Evolutionary conservation across 495 filamentous ascomycete genomes (phyloP).

Genomic region (Penicillium subrubescens): DNA sequence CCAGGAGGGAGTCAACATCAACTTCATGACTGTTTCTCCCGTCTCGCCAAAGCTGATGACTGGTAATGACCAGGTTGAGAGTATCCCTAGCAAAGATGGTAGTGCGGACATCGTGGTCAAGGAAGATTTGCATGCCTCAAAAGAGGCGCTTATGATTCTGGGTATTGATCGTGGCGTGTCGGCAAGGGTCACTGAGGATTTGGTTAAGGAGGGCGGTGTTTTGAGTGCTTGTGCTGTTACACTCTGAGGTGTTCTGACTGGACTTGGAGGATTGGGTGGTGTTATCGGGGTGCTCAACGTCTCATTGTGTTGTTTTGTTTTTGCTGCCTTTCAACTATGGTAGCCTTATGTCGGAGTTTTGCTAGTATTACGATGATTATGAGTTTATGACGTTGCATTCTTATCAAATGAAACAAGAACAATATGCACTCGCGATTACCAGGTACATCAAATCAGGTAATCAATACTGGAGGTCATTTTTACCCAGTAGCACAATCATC

Average conservation of each 20-base stretch:
- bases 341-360: neutral
- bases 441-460: too few species aligned
- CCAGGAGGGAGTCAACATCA: slow-evolving; percentile 66
- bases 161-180: slow-evolving; percentile 62
- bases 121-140: slow-evolving; percentile 16
- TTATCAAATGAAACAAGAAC: neutral
- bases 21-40: slow-evolving; percentile 68
- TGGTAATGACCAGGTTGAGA: slow-evolving; percentile 14
- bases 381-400: neutral
- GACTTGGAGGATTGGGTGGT: neutral
- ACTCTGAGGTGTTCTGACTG: slow-evolving; percentile 32
- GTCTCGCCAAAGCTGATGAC: slow-evolving; percentile 29
- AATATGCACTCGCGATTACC: neutral
- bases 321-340: slow-evolving; percentile 10
- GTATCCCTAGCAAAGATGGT: slow-evolving; percentile 5
- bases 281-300: neutral
- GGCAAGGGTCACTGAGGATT: slow-evolving; percentile 52
- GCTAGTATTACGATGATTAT: neutral
- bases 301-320: neutral
- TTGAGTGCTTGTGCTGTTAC: slow-evolving; percentile 62
- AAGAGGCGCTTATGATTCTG: slow-evolving; percentile 74
- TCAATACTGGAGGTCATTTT: too few species aligned
- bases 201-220: slow-evolving; percentile 60
- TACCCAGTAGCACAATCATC: neutral
- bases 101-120: neutral